Conservation (phyloP, 306 rosid species). For the Castanea sativa region DNA sequence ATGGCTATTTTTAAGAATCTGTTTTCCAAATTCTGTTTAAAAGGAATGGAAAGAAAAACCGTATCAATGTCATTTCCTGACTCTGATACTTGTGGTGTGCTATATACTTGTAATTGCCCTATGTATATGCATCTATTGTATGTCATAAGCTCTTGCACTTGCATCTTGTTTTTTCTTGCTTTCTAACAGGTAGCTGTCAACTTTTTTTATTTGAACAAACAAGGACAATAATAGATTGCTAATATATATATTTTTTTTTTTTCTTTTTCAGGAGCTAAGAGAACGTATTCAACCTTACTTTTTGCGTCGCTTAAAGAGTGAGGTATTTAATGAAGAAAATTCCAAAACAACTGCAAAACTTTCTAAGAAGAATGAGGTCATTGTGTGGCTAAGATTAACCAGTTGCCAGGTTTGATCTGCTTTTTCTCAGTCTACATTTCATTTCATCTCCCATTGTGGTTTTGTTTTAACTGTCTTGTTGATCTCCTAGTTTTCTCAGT, state of each 20-base stretch:
- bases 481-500: constrained; percentile 13
- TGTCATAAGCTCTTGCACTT: background rate
- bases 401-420: constrained; percentile 62
- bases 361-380: constrained; percentile 77
- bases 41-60: background rate
- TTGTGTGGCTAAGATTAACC: constrained; percentile 84
- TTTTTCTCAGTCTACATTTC: constrained; percentile 11
- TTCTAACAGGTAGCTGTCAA: background rate
- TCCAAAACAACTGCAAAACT: constrained; percentile 51
- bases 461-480: background rate
- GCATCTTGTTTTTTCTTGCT: background rate
- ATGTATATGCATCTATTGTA: background rate
- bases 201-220: background rate
- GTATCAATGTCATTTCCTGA: background rate
- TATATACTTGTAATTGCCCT: background rate
- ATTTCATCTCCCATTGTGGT: background rate
- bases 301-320: constrained; percentile 80
- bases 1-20: background rate
- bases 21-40: constrained; percentile 12
- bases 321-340: constrained; percentile 70
- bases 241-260: no score
- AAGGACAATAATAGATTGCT: background rate
- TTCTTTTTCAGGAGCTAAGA: constrained; percentile 60
- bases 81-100: background rate
- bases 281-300: constrained; percentile 82